Conservation (phyloP, 75 land plant species). For the Picea glauca region DNA sequence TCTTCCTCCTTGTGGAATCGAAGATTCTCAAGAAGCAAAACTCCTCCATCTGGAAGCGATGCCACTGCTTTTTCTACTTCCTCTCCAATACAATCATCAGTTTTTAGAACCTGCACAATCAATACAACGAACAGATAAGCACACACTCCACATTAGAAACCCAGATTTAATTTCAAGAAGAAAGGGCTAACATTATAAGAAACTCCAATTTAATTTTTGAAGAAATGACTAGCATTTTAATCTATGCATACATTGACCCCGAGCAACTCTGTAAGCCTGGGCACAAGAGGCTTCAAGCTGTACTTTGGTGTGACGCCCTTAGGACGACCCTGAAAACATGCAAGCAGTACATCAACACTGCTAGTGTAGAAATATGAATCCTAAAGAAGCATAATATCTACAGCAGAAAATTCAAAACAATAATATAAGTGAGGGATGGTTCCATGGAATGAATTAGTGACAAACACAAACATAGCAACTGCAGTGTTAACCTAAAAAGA, state of each 20-base stretch:
- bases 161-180: background rate
- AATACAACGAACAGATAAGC: background rate
- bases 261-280: constrained; percentile 68
- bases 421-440: background rate
- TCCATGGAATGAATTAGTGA: background rate
- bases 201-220: background rate
- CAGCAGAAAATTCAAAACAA: background rate
- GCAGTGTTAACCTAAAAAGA: background rate
- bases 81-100: constrained; percentile 77
- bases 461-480: background rate
- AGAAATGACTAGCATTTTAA: constrained; percentile 15
- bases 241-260: constrained; percentile 33
- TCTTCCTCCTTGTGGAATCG: constrained; percentile 92
- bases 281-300: constrained; percentile 75
- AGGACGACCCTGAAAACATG: constrained; percentile 62
- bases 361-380: background rate
- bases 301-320: constrained; percentile 84
- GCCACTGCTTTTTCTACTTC: constrained; percentile 72
- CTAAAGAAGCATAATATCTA: background rate
- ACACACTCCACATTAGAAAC: background rate
- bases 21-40: constrained; percentile 91
- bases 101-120: constrained; percentile 58
- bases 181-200: background rate
- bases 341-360: background rate
- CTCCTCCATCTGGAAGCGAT: constrained; percentile 68